Conservation (phyloP, 2,329 filamentous ascomycete genomes). For the Nannizziopsis barbatae region DNA sequence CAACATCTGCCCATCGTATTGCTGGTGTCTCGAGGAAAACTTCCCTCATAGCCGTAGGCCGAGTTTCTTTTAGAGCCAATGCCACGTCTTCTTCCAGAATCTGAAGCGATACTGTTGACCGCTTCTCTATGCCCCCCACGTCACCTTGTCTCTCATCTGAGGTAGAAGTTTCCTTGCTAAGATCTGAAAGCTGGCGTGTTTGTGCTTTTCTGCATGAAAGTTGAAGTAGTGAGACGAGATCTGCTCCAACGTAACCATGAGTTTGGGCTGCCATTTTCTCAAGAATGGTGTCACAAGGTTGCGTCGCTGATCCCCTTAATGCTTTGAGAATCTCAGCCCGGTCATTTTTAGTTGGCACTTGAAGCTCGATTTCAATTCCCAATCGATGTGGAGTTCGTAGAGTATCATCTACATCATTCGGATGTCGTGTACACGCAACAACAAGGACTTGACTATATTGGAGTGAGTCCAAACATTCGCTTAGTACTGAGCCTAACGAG, state of each 20-base stretch:
- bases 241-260: constrained; percentile 74
- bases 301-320: constrained; percentile 41
- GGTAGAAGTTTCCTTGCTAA: background rate
- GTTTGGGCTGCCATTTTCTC: constrained; percentile 58
- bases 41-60: constrained; percentile 77
- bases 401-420: constrained; percentile 58
- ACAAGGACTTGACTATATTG: constrained; percentile 53
- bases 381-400: constrained; percentile 58
- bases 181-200: constrained; percentile 21
- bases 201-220: constrained; percentile 38
- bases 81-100: constrained; percentile 29
- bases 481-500: constrained; percentile 32
- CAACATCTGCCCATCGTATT: constrained; percentile 77
- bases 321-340: constrained; percentile 63
- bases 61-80: constrained; percentile 54
- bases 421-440: constrained; percentile 61
- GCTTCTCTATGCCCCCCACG: constrained; percentile 1
- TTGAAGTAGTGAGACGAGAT: constrained; percentile 56
- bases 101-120: constrained; percentile 18
- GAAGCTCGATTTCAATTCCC: constrained; percentile 56
- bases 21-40: constrained; percentile 80
- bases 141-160: background rate
- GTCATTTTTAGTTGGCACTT: constrained; percentile 60
- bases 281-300: constrained; percentile 44
- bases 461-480: constrained; percentile 28